Evolutionary conservation across 2,329 filamentous ascomycete species (phyloP).

Genomic region (Beauveria sp.): DNA sequence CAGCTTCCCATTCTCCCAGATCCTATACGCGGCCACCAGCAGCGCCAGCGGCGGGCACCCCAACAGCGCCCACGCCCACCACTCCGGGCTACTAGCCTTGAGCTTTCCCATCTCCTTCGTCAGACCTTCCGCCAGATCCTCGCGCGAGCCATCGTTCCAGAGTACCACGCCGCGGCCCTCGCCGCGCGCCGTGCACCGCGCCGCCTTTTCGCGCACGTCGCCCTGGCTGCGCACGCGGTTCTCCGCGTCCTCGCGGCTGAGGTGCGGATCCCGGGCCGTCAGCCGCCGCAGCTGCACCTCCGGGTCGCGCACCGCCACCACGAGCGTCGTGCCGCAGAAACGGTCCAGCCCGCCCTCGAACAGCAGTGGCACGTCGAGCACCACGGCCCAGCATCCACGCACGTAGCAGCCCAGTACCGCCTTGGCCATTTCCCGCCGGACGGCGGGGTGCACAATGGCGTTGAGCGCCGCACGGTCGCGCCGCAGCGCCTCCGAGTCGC

Average conservation of each 20-base stretch:
- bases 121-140: conserved; percentile 62
- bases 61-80: conserved; percentile 73
- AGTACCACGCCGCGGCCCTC: conserved; percentile 67
- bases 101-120: conserved; percentile 58
- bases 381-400: conserved; percentile 74
- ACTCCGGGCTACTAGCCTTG: conserved; percentile 56
- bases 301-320: conserved; percentile 77
- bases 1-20: conserved; percentile 63
- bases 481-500: conserved; percentile 60
- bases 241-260: conserved; percentile 78
- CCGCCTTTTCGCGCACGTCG: conserved; percentile 77
- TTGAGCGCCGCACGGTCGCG: conserved; percentile 74
- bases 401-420: conserved; percentile 67
- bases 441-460: conserved; percentile 85
- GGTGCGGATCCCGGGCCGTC: conserved; percentile 64
- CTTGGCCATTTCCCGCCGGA: conserved; percentile 74
- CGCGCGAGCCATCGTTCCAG: conserved; percentile 78
- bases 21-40: conserved; percentile 59
- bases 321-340: conserved; percentile 76
- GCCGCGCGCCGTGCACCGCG: conserved; percentile 59
- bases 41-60: conserved; percentile 69
- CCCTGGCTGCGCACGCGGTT: conserved; percentile 82
- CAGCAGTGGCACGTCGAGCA: conserved; percentile 84
- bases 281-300: conserved; percentile 76
- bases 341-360: conserved; percentile 84